Evolutionary conservation across 148 eudicot species (phyloP), one percentile per base, ranked within the genome.

Genomic region (Chenopodium album): DNA sequence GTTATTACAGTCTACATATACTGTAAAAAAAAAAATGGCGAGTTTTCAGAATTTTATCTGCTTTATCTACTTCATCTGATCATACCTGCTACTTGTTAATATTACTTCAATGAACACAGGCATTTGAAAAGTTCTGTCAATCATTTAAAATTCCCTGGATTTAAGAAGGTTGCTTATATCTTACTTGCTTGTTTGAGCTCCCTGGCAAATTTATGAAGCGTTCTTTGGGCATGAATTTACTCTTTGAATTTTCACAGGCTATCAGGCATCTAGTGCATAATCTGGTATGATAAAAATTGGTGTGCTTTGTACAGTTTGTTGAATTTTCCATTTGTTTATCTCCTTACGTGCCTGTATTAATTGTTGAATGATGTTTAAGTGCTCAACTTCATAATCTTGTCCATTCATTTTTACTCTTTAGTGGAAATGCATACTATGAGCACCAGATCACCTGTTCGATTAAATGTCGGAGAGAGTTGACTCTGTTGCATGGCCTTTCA

Each of bases 221-320:
- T 13, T 74, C 41, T 28, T 78, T 63, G 22, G 23, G 29, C 29
- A 11, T 48, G 56, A 78, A 56, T 75, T 68, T 69, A 79, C 48
- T 82, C 66, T 78, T 83, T 76, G 29, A 66, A 71, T 74, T 82
- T 71, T 76, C 65, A 46, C 89, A 97, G 99, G 94, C 99, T 74
- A 82, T 84, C 99, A 97, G 37, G 37, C 37, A 34, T 34, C 37
- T 1, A 91, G 98, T 97, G 70, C 97, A 90, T 85, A 97, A 97
- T 87, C 86, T 94, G 98, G 99, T 92, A 92, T 78, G 75, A 60
- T 41, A 34, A 34, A 28, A 32, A 16, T 20, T 74, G 31, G 47
- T 67, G 23, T 52, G 70, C 70, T 28, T 54, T 70, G 41, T 63
- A 48, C 37, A 69, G 37, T 34, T 69, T 32, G 20, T 14, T 9